A percentile compares a stretch with the other conserved stretches of the same genome.
Conservation (phyloP, 345 rosid species). For the Acer yangbiense region DNA sequence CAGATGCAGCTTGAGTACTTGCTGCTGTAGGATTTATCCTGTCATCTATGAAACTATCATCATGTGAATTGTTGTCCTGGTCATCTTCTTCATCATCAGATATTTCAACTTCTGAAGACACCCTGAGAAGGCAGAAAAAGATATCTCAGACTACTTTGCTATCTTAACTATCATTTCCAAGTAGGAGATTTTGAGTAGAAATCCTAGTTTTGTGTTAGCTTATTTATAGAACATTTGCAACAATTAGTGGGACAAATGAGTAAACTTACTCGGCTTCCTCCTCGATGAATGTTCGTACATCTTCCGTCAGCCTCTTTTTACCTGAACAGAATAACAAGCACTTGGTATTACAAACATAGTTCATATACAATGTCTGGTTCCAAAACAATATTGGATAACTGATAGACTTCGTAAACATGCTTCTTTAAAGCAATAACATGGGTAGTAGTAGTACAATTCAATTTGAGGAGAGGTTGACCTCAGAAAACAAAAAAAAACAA, state of each 20-base stretch:
- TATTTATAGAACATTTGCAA: not conserved
- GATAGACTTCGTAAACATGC: not conserved
- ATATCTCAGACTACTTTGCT: not conserved
- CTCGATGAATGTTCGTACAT: slow-evolving; percentile 60
- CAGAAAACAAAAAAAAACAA: not conserved
- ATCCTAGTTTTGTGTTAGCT: not conserved
- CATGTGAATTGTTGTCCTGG: slow-evolving; percentile 47
- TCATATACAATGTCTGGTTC: slow-evolving; percentile 4
- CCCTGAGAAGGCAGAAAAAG: slow-evolving; percentile 43
- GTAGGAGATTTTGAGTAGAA: not conserved
- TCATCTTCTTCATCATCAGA: slow-evolving; percentile 68
- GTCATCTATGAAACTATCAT: slow-evolving; percentile 90
- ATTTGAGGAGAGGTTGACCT: not conserved
- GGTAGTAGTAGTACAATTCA: not conserved
- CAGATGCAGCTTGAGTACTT: slow-evolving; percentile 55
- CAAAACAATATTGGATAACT: not conserved
- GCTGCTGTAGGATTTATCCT: slow-evolving; percentile 53
- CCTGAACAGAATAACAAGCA: slow-evolving; percentile 45
- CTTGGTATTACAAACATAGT: slow-evolving; percentile 18
- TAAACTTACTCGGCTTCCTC: slow-evolving; percentile 87
- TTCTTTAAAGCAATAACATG: slow-evolving; percentile 8
- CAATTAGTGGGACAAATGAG: not conserved
- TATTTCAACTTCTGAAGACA: slow-evolving; percentile 71
- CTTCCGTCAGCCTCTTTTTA: slow-evolving; percentile 45
- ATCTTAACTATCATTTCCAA: not conserved